Evolutionary conservation across 257 asterid species (phyloP).

Genomic region (Perilla frutescens): DNA sequence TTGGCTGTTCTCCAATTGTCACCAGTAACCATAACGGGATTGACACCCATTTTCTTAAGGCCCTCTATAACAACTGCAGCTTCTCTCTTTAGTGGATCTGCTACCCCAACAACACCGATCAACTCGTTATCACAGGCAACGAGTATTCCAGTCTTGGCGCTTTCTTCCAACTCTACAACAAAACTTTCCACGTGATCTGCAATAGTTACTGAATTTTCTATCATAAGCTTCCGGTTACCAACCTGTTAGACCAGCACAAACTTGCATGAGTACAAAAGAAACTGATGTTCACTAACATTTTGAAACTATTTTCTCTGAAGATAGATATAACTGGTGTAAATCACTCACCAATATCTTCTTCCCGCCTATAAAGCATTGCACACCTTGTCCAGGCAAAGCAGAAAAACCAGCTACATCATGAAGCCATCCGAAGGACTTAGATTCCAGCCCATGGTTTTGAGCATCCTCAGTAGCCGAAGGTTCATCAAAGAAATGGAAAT

Average conservation of each 20-base stretch:
- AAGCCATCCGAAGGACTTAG: slow-evolving; percentile 87
- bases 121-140: slow-evolving; percentile 63
- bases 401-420: slow-evolving; percentile 74
- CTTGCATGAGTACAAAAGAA: slow-evolving; percentile 29
- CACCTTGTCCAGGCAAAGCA: slow-evolving; percentile 92
- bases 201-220: slow-evolving; percentile 59
- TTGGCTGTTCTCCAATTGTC: slow-evolving; percentile 98
- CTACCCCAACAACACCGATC: slow-evolving; percentile 89
- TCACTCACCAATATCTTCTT: slow-evolving; percentile 79
- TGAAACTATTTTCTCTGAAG: background rate
- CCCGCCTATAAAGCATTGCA: slow-evolving; percentile 75
- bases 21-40: slow-evolving; percentile 97
- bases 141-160: slow-evolving; percentile 89
- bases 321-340: slow-evolving; percentile 15
- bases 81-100: slow-evolving; percentile 97
- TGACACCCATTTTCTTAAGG: slow-evolving; percentile 87
- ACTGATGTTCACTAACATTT: background rate
- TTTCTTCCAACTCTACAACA: slow-evolving; percentile 88
- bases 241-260: slow-evolving; percentile 51
- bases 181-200: slow-evolving; percentile 68
- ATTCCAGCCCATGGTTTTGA: slow-evolving; percentile 45
- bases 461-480: slow-evolving; percentile 48
- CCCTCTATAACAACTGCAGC: slow-evolving; percentile 94
- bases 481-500: slow-evolving; percentile 90
- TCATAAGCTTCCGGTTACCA: slow-evolving; percentile 88